Conservation (phyloP, 2,329 filamentous ascomycete species). For the Epicoccum sorghinum region DNA sequence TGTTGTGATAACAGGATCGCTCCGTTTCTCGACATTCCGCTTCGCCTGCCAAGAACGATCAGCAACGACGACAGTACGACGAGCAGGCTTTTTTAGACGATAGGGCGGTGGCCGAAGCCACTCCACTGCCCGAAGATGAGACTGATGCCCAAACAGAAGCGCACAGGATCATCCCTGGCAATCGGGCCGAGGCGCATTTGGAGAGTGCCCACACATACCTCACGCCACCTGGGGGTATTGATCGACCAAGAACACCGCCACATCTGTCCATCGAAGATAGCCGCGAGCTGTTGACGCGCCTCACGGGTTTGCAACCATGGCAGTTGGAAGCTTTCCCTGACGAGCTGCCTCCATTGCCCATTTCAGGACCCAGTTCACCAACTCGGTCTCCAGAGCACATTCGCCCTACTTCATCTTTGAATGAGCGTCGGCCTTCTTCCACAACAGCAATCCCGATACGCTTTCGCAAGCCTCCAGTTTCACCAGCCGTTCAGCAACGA, state of each 20-base stretch:
- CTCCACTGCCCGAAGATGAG: slow-evolving; percentile 54
- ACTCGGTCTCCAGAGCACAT: slow-evolving; percentile 32
- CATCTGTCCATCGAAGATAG: slow-evolving; percentile 40
- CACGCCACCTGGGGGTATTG: slow-evolving; percentile 24
- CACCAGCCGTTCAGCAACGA: slow-evolving; percentile 50
- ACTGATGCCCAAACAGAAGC: slow-evolving; percentile 25
- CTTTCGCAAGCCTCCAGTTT: slow-evolving; percentile 57
- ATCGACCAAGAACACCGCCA: slow-evolving; percentile 41
- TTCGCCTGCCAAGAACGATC: slow-evolving; percentile 31
- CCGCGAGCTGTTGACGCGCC: slow-evolving; percentile 39
- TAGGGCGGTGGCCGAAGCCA: slow-evolving; percentile 62
- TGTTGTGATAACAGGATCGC: slow-evolving; percentile 40
- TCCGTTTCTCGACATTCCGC: slow-evolving; percentile 33
- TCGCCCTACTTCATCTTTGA: slow-evolving; percentile 22
- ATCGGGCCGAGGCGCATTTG: slow-evolving; percentile 38
- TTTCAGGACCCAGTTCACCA: slow-evolving; percentile 40
- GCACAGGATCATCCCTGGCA: slow-evolving; percentile 39
- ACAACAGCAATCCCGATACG: slow-evolving; percentile 63
- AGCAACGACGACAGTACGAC: slow-evolving; percentile 42
- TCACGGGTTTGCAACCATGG: slow-evolving; percentile 45
- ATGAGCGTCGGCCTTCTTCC: slow-evolving; percentile 37
- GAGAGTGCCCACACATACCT: slow-evolving; percentile 32
- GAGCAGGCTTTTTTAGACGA: slow-evolving; percentile 68
- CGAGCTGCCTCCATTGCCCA: slow-evolving; percentile 42
- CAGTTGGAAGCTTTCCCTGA: slow-evolving; percentile 44